Conservation (phyloP, 345 rosid genomes). For the Iberis pinnata region DNA sequence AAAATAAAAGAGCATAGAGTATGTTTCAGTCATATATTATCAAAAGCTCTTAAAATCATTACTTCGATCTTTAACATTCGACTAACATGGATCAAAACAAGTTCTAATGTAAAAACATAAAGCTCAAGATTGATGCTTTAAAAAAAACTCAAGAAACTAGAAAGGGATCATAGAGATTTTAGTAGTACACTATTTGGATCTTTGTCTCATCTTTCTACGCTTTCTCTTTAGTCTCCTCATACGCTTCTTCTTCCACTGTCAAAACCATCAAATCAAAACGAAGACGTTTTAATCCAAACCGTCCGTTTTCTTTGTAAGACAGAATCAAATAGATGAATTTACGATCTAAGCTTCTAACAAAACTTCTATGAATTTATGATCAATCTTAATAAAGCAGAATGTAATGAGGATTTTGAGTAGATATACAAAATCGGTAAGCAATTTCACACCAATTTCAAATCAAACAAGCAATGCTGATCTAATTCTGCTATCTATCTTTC, state of each 20-base stretch:
- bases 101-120: not conserved
- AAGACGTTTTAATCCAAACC: too few relatives aligned
- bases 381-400: too few relatives aligned
- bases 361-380: not conserved
- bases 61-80: not conserved
- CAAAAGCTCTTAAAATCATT: not conserved
- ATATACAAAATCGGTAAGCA: not conserved
- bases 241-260: conserved; percentile 41
- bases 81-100: too few relatives aligned
- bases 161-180: conserved; percentile 3
- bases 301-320: not conserved
- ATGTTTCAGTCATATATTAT: not conserved
- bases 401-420: too few relatives aligned
- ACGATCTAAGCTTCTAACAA: not conserved
- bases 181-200: conserved; percentile 23
- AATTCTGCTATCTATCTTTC: too few relatives aligned
- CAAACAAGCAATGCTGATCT: too few relatives aligned
- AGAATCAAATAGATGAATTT: not conserved
- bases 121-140: not conserved
- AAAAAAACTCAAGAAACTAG: conserved; percentile 11
- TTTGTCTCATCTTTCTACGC: conserved; percentile 40
- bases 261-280: not conserved
- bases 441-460: too few relatives aligned
- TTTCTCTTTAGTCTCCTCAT: conserved; percentile 41
- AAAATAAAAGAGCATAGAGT: not conserved